Base-by-base conservation (phyloP, 176 grass and related monocot species). In the Phragmites australis region DNA sequence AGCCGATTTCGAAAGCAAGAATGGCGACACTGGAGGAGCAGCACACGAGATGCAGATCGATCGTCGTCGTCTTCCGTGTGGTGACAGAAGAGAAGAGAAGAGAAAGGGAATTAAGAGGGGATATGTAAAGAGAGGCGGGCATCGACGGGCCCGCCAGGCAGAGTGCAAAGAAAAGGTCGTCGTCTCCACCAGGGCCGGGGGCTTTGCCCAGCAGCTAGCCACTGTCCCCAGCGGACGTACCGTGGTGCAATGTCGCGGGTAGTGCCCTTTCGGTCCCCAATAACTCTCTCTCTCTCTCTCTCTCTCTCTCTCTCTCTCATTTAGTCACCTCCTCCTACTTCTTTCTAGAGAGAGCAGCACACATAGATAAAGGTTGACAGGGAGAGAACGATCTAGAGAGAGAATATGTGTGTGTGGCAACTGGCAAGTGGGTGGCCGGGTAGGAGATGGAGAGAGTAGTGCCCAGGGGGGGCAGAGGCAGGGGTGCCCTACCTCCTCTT, bases 231-330 rank as follows among this genome's bases (percentile, higher is more conserved):
- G 65, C 53, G 73, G 55, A 65, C 80, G 79, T 78, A 83, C 79
- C 56, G 44, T 22, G 71, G 54, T 82, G 85, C 70, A 76, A 69
- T 21, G 63, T 87, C 53, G 71, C 51, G 5, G 2, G 6, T 8
- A 45, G 76, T 62, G 76, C 12, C 70, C 81, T 88, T 80, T 88
- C 81, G 87, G 87, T 89, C 82, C 61, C 76, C 87, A 89, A 89
- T 89, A 80, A 84, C 85, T 73, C 29, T 1, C 51, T 16, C 59
- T 15, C 50, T 40, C 57, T 51, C 44, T 78, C 27, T 6, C 5
- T 16, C n/a, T 54, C 19, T n/a, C 9, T 16, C 14, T 26, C 54
- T 52, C 14, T 13, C 19, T n/a, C 7, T n/a, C n/a, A n/a, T n/a
- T n/a, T n/a, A n/a, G 0, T 27, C 47, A 41, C 10, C 10, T 26